Conservation (phyloP, 345 rosid genomes). For the Gossypium bickii region DNA sequence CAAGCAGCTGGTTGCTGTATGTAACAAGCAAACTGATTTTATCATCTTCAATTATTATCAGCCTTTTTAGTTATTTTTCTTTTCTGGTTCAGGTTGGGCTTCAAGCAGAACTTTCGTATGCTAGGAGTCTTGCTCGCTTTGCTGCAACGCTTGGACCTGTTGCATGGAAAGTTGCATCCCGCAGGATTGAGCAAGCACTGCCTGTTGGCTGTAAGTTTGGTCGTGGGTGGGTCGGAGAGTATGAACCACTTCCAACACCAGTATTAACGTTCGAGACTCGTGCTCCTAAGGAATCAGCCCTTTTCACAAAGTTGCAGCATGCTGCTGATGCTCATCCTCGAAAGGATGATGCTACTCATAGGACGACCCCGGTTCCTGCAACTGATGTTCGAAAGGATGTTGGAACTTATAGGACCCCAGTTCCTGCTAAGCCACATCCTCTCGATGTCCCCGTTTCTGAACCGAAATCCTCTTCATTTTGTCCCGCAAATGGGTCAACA, state of each 20-base stretch:
- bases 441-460: slow-evolving; percentile 28
- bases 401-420: slow-evolving; percentile 27
- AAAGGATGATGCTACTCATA: slow-evolving; percentile 29
- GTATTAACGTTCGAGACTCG: slow-evolving; percentile 51
- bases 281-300: slow-evolving; percentile 37
- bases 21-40: slow-evolving; percentile 24
- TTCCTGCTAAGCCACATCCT: slow-evolving; percentile 32
- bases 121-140: slow-evolving; percentile 82
- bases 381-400: slow-evolving; percentile 24
- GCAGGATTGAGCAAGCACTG: slow-evolving; percentile 65
- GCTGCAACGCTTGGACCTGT: slow-evolving; percentile 80
- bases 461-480: slow-evolving; percentile 35
- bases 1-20: slow-evolving; percentile 80
- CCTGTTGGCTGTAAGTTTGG: slow-evolving; percentile 72
- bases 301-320: slow-evolving; percentile 31
- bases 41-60: neutral
- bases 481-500: slow-evolving; percentile 30
- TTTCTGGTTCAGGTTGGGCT: slow-evolving; percentile 51
- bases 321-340: slow-evolving; percentile 18
- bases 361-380: slow-evolving; percentile 29
- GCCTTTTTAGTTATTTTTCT: slow-evolving; percentile 10
- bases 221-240: slow-evolving; percentile 88
- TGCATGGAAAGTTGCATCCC: slow-evolving; percentile 81
- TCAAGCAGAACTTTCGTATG: slow-evolving; percentile 71
- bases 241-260: slow-evolving; percentile 85